Percentiles rank a stretch among this genome's conserved stretches.
These are phyloP conservation scores for Helminthosporium solani DNA, from an alignment of 2,329 filamentous ascomycete species.

Conservation along the genomic window DNA sequence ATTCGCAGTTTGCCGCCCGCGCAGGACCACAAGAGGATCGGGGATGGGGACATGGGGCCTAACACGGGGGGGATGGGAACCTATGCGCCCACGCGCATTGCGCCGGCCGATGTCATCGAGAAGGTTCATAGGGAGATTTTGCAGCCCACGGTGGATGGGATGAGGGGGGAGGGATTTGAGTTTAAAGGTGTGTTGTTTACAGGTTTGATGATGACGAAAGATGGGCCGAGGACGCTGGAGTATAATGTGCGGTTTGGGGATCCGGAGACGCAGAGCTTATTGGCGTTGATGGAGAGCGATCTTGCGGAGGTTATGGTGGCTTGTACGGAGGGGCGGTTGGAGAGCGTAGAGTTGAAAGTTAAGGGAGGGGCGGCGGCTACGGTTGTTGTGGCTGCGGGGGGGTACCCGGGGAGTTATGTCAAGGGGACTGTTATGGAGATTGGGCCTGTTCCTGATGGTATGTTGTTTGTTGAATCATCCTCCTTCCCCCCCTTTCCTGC, in stretches of 20 bases:
- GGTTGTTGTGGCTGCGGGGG: slow-evolving; percentile 88
- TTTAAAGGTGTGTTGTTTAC: slow-evolving; percentile 75
- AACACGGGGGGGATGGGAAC: slow-evolving; percentile 99
- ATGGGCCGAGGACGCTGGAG: slow-evolving; percentile 79
- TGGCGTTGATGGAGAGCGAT: slow-evolving; percentile 81
- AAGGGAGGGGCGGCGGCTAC: slow-evolving; percentile 76
- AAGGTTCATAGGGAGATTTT: slow-evolving; percentile 78
- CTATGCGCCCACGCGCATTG: slow-evolving; percentile 71
- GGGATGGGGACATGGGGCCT: slow-evolving; percentile 83
- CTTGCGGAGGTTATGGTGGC: slow-evolving; percentile 86
- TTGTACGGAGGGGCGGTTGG: slow-evolving; percentile 73
- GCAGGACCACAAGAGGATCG: slow-evolving; percentile 95
- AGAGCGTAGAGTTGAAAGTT: slow-evolving; percentile 67
- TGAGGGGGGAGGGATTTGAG: slow-evolving; percentile 67
- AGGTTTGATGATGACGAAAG: slow-evolving; percentile 87
- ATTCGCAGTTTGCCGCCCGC: slow-evolving; percentile 83
- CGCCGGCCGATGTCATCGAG: slow-evolving; percentile 64
- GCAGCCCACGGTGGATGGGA: slow-evolving; percentile 85
- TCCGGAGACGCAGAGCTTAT: slow-evolving; percentile 84
- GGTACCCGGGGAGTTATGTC: slow-evolving; percentile 80
- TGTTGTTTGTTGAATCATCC: too few relatives aligned
- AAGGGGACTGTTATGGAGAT: slow-evolving; percentile 70
- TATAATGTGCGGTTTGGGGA: slow-evolving; percentile 95
- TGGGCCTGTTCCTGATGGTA: slow-evolving; percentile 52
- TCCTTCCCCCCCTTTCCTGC: too few relatives aligned